These are phyloP conservation scores for Thelonectria discophora DNA, from an alignment of 2,329 filamentous ascomycete genomes.

Conservation along the genomic window DNA sequence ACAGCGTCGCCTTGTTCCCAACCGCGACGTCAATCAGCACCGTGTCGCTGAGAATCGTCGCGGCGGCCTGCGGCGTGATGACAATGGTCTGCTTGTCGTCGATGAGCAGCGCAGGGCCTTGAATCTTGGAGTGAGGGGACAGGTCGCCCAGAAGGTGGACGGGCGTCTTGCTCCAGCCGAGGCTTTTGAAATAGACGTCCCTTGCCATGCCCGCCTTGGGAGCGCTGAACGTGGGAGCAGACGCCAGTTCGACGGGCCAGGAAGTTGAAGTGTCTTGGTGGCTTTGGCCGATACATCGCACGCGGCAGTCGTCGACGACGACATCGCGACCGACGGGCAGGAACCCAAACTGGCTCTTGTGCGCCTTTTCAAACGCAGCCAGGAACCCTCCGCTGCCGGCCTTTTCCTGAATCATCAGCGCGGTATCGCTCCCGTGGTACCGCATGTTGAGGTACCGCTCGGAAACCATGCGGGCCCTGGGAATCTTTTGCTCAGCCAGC, in stretches of 20 bases:
- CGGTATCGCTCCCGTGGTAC: constrained; percentile 87
- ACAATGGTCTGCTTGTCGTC: constrained; percentile 92
- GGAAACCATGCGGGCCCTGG: constrained; percentile 76
- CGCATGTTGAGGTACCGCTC: constrained; percentile 94
- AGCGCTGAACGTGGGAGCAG: constrained; percentile 62
- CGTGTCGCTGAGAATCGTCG: constrained; percentile 81
- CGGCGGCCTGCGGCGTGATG: constrained; percentile 79
- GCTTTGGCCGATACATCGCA: constrained; percentile 86
- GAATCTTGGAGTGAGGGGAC: constrained; percentile 72
- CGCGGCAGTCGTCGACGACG: constrained; percentile 87
- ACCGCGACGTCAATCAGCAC: constrained; percentile 83
- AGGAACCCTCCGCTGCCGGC: constrained; percentile 77
- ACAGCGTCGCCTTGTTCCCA: constrained; percentile 43
- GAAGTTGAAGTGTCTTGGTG: constrained; percentile 82
- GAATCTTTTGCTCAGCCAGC: constrained; percentile 79
- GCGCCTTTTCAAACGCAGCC: constrained; percentile 81
- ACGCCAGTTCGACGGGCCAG: constrained; percentile 78
- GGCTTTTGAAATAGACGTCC: constrained; percentile 81
- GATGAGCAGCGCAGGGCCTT: constrained; percentile 83
- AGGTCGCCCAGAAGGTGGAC: constrained; percentile 83
- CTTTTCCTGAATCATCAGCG: constrained; percentile 86
- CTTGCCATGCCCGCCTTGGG: constrained; percentile 71
- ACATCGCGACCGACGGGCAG: constrained; percentile 83
- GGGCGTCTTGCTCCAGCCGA: constrained; percentile 75
- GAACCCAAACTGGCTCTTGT: constrained; percentile 92